A percentile compares a stretch with the other conserved stretches of the same genome.
phyloP scores from a whole-genome alignment of 2,329 filamentous ascomycete genomes.

The Colletotrichum navitas region DNA sequence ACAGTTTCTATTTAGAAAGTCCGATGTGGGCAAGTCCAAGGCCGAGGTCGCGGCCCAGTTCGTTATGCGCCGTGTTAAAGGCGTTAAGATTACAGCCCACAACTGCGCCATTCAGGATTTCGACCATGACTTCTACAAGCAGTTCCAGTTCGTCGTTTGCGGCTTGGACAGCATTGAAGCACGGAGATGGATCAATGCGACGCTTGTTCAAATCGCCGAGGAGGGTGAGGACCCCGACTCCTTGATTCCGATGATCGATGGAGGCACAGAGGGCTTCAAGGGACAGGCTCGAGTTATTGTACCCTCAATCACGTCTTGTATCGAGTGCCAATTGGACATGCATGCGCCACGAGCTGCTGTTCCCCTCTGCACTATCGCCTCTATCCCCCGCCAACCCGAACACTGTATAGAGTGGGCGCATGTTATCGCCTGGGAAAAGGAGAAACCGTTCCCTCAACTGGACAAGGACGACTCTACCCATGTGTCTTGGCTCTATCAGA shows the following conservation, averaged over 20 bases:
- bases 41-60: slow-evolving; percentile 93
- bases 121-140: slow-evolving; percentile 95
- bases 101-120: slow-evolving; percentile 98
- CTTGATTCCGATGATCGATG: slow-evolving; percentile 94
- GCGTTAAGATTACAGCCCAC: slow-evolving; percentile 92
- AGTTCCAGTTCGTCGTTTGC: slow-evolving; percentile 94
- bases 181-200: slow-evolving; percentile 98
- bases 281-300: slow-evolving; percentile 94
- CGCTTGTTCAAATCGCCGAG: slow-evolving; percentile 90
- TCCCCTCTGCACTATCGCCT: slow-evolving; percentile 94
- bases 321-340: slow-evolving; percentile 99
- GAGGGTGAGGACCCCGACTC: slow-evolving; percentile 80
- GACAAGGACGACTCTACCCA: slow-evolving; percentile 98
- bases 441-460: slow-evolving; percentile 84
- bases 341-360: slow-evolving; percentile 97
- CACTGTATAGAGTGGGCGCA: slow-evolving; percentile 99
- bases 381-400: slow-evolving; percentile 95
- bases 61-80: slow-evolving; percentile 89
- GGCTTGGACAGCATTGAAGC: slow-evolving; percentile 98
- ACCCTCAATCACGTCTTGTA: slow-evolving; percentile 92
- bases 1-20: slow-evolving; percentile 93
- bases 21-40: slow-evolving; percentile 93
- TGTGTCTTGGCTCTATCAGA: slow-evolving; percentile 95
- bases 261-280: slow-evolving; percentile 98
- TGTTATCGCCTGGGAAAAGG: slow-evolving; percentile 94